Base-by-base conservation (phyloP, 129 eudicot genomes). In the Flaveria trinervia region DNA sequence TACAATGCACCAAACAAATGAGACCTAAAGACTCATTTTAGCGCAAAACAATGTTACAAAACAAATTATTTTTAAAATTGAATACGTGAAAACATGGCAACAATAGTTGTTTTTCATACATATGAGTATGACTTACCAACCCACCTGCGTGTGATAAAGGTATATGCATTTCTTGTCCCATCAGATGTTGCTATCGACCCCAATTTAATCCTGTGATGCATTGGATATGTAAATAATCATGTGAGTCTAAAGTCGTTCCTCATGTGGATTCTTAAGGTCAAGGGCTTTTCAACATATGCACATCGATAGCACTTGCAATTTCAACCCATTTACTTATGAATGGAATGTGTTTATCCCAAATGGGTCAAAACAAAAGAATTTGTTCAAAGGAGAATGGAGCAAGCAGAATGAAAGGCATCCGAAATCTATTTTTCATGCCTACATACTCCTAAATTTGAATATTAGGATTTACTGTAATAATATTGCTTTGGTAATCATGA, bases 161-260 rank as follows among this genome's bases (percentile, higher is more conserved):
- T 92, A 84, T 80, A 95, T 78, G 92, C 99, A 71, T 88, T 94
- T 77, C 74, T 86, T 74, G 86, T 78, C 82, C 97, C 99, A 79
- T 89, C 97, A 86, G 96, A 83, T 69, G 96, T 95, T 81, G 89
- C 84, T 79, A 95, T 89, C 96, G 86, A 87, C 88, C 97, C 99
- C 99, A 95, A 88, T 83, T 77, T 62, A 80, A 95, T 75, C 99
- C 99, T 95, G 99, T 84, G 97, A 91, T 80, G 92, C 89, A 88
- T 91, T 74, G 68, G 77, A 90, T 87, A 79, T 72, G 82, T 86
- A 88, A 87, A 82, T 83, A 83, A 90, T 75, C 71, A 86, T 85
- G 87, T 81, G 84, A 81, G 80, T 73, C 73, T 77, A 79, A 83
- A 69, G 67, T 65, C 76, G 75, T 65, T 74, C 79, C 77, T 69